Conservation (phyloP, 2,329 filamentous ascomycete species). For the Fonsecaea erecta region DNA sequence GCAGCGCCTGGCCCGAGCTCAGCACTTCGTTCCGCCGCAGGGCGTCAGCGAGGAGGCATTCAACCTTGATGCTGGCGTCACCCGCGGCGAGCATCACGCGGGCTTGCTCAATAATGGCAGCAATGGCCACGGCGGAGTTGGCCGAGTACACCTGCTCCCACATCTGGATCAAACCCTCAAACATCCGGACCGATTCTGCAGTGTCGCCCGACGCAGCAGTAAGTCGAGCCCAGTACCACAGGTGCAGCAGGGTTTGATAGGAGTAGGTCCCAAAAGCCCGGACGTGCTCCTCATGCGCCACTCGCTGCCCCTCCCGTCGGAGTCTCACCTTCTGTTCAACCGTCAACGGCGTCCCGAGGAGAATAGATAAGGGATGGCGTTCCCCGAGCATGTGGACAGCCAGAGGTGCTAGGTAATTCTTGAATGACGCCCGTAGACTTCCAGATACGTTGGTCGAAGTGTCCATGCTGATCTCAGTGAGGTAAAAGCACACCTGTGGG, state of each 20-base stretch:
- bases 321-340: conserved; percentile 10
- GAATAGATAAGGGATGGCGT: conserved; percentile 18
- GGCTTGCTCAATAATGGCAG: conserved; percentile 16
- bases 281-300: conserved; percentile 7
- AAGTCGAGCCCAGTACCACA: conserved; percentile 14
- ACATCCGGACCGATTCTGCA: conserved; percentile 7
- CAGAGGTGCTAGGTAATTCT: not conserved
- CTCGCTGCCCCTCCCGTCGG: conserved; percentile 8
- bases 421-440: conserved; percentile 6
- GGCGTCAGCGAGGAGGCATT: conserved; percentile 16
- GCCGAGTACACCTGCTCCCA: conserved; percentile 10
- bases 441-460: conserved; percentile 13
- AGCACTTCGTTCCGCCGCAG: conserved; percentile 19
- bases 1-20: not conserved
- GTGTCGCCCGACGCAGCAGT: conserved; percentile 1
- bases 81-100: conserved; percentile 10
- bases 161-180: conserved; percentile 1
- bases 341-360: conserved; percentile 17
- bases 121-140: conserved; percentile 13
- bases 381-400: conserved; percentile 9
- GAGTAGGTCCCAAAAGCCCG: conserved; percentile 14
- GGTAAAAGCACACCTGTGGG: conserved; percentile 11
- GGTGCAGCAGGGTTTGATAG: conserved; percentile 19
- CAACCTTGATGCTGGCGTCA: conserved; percentile 14
- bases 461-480: conserved; percentile 20